Evolutionary conservation across 331 rosid genomes (phyloP).

Genomic region (Spiraea crenata): DNA sequence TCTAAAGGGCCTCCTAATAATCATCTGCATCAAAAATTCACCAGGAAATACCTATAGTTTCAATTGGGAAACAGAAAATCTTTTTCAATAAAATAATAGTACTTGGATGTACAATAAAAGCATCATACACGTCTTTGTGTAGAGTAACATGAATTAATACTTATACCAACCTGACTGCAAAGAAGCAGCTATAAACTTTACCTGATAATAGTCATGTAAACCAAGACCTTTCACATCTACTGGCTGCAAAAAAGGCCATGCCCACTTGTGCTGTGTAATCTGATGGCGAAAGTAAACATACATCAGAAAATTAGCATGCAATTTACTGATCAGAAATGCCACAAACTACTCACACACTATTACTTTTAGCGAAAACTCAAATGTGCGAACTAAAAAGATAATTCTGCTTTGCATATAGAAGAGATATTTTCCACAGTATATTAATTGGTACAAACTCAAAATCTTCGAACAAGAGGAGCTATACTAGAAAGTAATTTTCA

Average conservation of each 20-base stretch:
- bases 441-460: neutral
- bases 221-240: conserved; percentile 93
- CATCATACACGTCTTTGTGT: neutral
- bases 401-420: neutral
- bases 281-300: conserved; percentile 36
- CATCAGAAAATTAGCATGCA: conserved; percentile 17
- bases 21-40: neutral
- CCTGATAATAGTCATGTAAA: conserved; percentile 86
- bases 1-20: neutral
- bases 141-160: neutral
- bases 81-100: neutral
- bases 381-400: neutral
- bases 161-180: neutral
- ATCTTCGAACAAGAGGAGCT: neutral
- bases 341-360: neutral
- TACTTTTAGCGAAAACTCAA: neutral
- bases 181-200: conserved; percentile 28
- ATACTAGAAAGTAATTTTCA: neutral
- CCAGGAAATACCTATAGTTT: too few species aligned
- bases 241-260: conserved; percentile 96
- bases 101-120: neutral
- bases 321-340: conserved; percentile 1
- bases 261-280: conserved; percentile 87
- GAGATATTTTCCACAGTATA: neutral
- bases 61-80: neutral